phyloP scores from a whole-genome alignment of 2,329 filamentous ascomycete genomes.

The Grosmannia penicillata region DNA sequence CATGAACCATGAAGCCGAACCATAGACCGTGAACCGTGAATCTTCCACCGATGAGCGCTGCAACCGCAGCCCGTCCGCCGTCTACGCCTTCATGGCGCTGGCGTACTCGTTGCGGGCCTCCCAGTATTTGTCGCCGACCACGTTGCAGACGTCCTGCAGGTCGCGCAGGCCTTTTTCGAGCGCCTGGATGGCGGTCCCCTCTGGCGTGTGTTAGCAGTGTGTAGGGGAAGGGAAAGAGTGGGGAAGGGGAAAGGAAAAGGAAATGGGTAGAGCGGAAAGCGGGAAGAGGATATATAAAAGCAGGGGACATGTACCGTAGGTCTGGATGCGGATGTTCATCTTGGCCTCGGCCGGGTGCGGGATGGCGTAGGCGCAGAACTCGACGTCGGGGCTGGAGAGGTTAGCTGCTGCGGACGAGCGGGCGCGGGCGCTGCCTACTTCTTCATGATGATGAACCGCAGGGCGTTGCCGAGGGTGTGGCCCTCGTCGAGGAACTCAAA shows the following conservation, averaged over 20 bases:
- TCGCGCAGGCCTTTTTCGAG: constrained; percentile 83
- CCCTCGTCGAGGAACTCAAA: constrained; percentile 92
- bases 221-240: no score
- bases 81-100: constrained; percentile 3
- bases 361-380: constrained; percentile 97
- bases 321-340: constrained; percentile 97
- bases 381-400: constrained; percentile 66
- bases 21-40: no score
- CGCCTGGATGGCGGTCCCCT: constrained; percentile 68
- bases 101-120: constrained; percentile 46
- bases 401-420: background rate
- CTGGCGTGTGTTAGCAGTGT: constrained; percentile 29
- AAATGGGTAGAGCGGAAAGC: no score
- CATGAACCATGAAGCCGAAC: no score
- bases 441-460: constrained; percentile 96
- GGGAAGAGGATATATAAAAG: no score
- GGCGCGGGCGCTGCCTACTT: constrained; percentile 46
- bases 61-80: no score
- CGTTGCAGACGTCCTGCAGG: constrained; percentile 81
- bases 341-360: constrained; percentile 90
- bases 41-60: no score
- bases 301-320: constrained; percentile 67
- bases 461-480: constrained; percentile 86
- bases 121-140: constrained; percentile 82
- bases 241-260: background rate